These are phyloP conservation scores for Monilinia vaccinii-corymbosi DNA, from an alignment of 2,329 filamentous ascomycete genomes.

Conservation along the genomic window DNA sequence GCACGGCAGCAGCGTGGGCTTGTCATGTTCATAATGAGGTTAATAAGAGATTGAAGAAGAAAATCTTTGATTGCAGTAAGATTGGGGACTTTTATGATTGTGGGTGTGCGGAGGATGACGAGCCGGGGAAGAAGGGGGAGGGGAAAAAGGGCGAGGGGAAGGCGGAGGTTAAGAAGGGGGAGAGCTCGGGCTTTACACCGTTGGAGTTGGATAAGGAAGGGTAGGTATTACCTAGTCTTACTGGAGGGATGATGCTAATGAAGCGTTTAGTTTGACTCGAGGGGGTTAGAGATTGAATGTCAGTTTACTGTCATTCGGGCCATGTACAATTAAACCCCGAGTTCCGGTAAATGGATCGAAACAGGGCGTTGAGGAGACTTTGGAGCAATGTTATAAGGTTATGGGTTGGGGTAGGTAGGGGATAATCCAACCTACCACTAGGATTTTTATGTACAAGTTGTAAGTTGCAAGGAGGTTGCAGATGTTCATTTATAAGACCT, in stretches of 20 bases:
- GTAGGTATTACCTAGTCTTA: conserved; percentile 13
- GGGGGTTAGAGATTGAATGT: conserved; percentile 11
- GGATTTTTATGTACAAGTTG: background rate
- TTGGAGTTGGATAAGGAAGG: conserved; percentile 28
- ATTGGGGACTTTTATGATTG: conserved; percentile 66
- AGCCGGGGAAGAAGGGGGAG: conserved; percentile 32
- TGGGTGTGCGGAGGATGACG: conserved; percentile 57
- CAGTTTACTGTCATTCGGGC: background rate
- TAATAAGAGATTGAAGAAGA: conserved; percentile 54
- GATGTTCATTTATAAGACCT: background rate
- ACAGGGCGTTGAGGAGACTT: background rate
- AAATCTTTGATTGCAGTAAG: conserved; percentile 54
- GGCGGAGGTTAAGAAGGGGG: conserved; percentile 13
- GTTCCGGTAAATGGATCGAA: background rate
- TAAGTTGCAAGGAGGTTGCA: background rate
- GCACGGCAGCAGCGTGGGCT: conserved; percentile 56
- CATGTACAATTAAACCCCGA: background rate
- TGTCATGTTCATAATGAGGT: conserved; percentile 61
- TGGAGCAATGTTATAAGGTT: background rate
- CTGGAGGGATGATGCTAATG: conserved; percentile 13
- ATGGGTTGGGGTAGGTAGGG: background rate
- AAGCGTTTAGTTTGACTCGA: conserved; percentile 18
- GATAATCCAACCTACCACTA: background rate
- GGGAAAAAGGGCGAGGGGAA: too few species aligned
- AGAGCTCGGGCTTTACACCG: conserved; percentile 27